These are phyloP conservation scores for Podosphaera leucotricha DNA, from an alignment of 2,329 filamentous ascomycete species.

Conservation along the genomic window DNA sequence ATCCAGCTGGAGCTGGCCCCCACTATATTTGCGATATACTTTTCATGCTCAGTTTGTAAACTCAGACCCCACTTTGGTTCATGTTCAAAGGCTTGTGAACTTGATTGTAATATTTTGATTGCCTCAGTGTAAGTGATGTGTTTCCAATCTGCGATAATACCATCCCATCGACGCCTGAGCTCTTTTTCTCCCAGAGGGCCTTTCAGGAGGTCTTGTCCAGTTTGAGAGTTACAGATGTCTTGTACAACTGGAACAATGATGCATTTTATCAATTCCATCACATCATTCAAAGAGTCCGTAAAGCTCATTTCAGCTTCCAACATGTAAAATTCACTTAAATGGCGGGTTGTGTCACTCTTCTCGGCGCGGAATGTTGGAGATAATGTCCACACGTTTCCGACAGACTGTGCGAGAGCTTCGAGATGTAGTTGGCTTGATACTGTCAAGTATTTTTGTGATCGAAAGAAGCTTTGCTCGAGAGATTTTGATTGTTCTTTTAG, in stretches of 20 bases:
- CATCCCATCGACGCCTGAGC: conserved; percentile 48
- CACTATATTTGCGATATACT: conserved; percentile 49
- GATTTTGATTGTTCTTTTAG: conserved; percentile 1
- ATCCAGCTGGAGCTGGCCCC: conserved; percentile 12
- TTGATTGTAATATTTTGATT: conserved; percentile 39
- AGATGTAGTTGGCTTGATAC: conserved; percentile 89
- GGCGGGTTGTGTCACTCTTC: conserved; percentile 74
- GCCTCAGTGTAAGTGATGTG: conserved; percentile 66
- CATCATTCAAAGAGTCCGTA: conserved; percentile 36
- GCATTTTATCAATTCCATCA: conserved; percentile 45
- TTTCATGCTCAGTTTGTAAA: conserved; percentile 81
- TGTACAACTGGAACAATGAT: conserved; percentile 13
- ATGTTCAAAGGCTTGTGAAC: conserved; percentile 38
- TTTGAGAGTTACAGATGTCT: conserved; percentile 16
- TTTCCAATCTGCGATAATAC: conserved; percentile 44
- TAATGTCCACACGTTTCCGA: conserved; percentile 81
- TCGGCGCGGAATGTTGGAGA: conserved; percentile 89
- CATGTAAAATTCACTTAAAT: conserved; percentile 98
- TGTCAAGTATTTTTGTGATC: conserved; percentile 73
- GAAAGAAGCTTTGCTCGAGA: conserved; percentile 39
- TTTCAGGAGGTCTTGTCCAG: conserved; percentile 27
- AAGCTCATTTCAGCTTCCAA: conserved; percentile 80
- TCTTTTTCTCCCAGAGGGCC: conserved; percentile 14
- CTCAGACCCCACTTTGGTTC: conserved; percentile 47
- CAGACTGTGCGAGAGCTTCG: conserved; percentile 69